A percentile compares a stretch with the other conserved stretches of the same genome.
Conservation (phyloP, 2,329 filamentous ascomycete genomes). For the Scedosporium minutisporum region DNA sequence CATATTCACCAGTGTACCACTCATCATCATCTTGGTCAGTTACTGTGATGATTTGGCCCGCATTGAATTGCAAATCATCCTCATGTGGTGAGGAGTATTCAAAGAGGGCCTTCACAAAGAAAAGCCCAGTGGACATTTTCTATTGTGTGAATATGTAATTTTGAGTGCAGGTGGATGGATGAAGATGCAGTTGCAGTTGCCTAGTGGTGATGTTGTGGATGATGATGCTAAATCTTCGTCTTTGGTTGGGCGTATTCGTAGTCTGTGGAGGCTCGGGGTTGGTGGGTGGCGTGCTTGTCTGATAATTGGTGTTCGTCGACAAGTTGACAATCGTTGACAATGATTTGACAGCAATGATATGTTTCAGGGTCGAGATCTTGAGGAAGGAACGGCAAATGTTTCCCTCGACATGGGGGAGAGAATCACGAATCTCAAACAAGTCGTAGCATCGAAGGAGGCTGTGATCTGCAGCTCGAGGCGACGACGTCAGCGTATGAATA, state of each 20-base stretch:
- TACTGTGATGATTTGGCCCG: constrained; percentile 86
- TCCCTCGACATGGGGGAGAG: neutral
- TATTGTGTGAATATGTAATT: neutral
- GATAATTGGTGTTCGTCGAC: neutral
- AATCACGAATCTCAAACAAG: constrained; percentile 9
- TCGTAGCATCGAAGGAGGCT: constrained; percentile 16
- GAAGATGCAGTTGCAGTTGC: neutral
- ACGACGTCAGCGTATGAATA: constrained; percentile 39
- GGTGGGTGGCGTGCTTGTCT: neutral
- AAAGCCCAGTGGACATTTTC: constrained; percentile 34
- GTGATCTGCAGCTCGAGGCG: constrained; percentile 27
- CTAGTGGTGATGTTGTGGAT: neutral
- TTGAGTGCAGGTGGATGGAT: neutral
- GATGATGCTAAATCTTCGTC: neutral
- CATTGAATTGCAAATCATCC: constrained; percentile 81
- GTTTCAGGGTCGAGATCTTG: neutral
- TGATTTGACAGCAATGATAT: no score
- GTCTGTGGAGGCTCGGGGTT: neutral
- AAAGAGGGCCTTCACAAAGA: constrained; percentile 93
- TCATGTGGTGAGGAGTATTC: constrained; percentile 90
- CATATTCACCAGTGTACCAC: constrained; percentile 87
- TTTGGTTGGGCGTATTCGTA: neutral
- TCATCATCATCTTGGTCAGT: constrained; percentile 87
- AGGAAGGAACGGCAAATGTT: neutral
- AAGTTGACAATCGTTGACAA: no score